Evolutionary conservation across 1,284 basidiomycete genomes (phyloP).

Genomic region (Takashimella tepidaria): DNA sequence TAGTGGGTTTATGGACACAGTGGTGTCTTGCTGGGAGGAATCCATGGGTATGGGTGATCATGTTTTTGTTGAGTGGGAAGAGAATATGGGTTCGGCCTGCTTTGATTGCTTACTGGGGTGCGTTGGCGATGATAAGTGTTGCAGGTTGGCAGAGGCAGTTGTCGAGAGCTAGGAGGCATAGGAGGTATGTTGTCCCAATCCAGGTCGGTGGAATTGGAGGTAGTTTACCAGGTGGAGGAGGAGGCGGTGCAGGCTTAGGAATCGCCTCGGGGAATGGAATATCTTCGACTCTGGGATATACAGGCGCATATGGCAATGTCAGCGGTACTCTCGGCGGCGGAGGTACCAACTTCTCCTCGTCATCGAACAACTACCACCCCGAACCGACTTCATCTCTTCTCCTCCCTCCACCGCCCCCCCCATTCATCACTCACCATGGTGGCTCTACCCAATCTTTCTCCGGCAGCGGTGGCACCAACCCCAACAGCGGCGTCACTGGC

Average conservation of each 20-base stretch:
- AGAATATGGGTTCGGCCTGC: slow-evolving; percentile 75
- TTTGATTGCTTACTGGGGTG: slow-evolving; percentile 79
- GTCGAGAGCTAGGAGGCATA: slow-evolving; percentile 63
- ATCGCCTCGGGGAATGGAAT: no score
- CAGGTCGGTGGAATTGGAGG: no score
- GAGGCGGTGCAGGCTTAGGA: not conserved
- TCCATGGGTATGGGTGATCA: slow-evolving; percentile 82
- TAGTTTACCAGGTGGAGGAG: not conserved
- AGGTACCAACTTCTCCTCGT: not conserved
- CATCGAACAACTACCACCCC: no score
- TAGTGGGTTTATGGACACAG: slow-evolving; percentile 88
- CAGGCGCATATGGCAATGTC: no score
- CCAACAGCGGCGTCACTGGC: not conserved
- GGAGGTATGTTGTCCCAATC: slow-evolving; percentile 33
- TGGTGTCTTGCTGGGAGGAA: slow-evolving; percentile 81
- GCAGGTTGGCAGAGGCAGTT: slow-evolving; percentile 89
- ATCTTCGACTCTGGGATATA: not conserved
- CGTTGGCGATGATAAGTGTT: slow-evolving; percentile 73
- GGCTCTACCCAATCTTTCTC: not conserved
- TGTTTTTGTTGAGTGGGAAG: slow-evolving; percentile 68
- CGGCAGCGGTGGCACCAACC: not conserved
- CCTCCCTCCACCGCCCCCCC: not conserved
- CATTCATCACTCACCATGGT: not conserved
- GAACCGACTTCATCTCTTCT: not conserved
- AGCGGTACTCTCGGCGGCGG: no score